Conservation (phyloP, 164 flowering plant genomes). For the Chimonanthus praecox region DNA sequence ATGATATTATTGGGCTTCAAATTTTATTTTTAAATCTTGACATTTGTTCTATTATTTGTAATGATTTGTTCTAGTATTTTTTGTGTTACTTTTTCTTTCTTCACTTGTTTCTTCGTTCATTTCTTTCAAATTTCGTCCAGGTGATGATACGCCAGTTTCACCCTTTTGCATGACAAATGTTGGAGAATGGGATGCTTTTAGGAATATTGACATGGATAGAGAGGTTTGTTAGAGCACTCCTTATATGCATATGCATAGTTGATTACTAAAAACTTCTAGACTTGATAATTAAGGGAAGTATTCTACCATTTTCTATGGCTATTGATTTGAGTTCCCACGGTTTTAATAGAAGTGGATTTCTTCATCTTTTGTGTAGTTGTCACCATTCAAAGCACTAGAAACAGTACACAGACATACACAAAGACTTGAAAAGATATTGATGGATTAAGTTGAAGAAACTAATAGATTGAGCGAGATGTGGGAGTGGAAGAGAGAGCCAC, state of each 20-base stretch:
- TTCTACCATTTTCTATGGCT: not conserved
- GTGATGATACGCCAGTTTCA: slow-evolving; percentile 70
- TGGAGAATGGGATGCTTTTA: slow-evolving; percentile 80
- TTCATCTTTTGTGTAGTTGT: too few species aligned
- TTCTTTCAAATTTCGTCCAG: slow-evolving; percentile 29
- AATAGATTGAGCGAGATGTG: too few species aligned
- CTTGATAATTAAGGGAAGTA: not conserved
- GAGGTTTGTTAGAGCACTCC: slow-evolving; percentile 41
- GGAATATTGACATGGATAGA: slow-evolving; percentile 93
- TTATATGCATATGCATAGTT: not conserved
- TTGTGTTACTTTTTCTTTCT: not conserved
- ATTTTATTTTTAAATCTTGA: slow-evolving; percentile 1
- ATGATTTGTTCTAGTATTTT: not conserved
- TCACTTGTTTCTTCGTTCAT: slow-evolving; percentile 6
- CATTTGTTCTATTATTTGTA: slow-evolving; percentile 4
- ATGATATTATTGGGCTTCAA: not conserved
- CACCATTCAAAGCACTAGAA: too few species aligned
- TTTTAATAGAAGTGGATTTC: too few species aligned
- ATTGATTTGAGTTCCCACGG: too few species aligned
- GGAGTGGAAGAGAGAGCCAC: too few species aligned
- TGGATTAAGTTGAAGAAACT: too few species aligned
- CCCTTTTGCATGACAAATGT: slow-evolving; percentile 77
- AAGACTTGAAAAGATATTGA: too few species aligned
- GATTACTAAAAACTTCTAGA: not conserved
- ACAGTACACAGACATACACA: too few species aligned